Evolutionary conservation across 1,139 yeast genomes (phyloP).

Genomic region (Torulaspora globosa): DNA sequence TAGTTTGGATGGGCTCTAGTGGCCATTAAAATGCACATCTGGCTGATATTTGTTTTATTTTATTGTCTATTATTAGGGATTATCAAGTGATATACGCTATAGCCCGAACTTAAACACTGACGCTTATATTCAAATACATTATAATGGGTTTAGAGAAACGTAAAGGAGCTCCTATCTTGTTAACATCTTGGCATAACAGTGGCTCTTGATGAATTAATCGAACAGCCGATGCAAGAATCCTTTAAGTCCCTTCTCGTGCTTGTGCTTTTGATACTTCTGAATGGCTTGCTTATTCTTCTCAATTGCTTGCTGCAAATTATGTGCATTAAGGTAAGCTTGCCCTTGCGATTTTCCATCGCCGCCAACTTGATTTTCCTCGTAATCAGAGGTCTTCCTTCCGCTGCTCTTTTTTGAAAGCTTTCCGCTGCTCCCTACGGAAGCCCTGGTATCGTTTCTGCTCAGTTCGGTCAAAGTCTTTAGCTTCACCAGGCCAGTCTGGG

Average conservation of each 20-base stretch:
- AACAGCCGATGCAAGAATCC: constrained; percentile 30
- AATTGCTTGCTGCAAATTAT: constrained; percentile 31
- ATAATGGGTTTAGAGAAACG: not conserved
- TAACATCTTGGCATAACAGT: not conserved
- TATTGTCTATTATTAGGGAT: not conserved
- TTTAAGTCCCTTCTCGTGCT: constrained; percentile 25
- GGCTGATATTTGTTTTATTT: not conserved
- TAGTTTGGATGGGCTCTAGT: constrained; percentile 60
- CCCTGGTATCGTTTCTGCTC: constrained; percentile 23
- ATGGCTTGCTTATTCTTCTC: constrained; percentile 34
- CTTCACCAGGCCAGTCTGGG: constrained; percentile 66
- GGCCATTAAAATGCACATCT: constrained; percentile 64
- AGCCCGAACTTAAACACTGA: not conserved
- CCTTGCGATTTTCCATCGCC: constrained; percentile 4
- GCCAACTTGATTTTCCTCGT: not conserved
- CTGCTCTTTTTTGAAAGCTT: constrained; percentile 6
- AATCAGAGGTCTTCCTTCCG: not conserved
- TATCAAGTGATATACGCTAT: not conserved
- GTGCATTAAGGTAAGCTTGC: constrained; percentile 12
- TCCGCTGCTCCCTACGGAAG: constrained; percentile 12
- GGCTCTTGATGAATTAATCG: constrained; percentile 11
- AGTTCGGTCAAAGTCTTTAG: constrained; percentile 27
- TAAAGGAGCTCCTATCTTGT: not conserved
- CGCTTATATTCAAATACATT: not conserved
- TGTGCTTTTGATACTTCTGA: constrained; percentile 27